Percentiles rank a stretch among this genome's conserved stretches.
Conservation (phyloP, 257 asterid species). For the Nicotiana tabacum region DNA sequence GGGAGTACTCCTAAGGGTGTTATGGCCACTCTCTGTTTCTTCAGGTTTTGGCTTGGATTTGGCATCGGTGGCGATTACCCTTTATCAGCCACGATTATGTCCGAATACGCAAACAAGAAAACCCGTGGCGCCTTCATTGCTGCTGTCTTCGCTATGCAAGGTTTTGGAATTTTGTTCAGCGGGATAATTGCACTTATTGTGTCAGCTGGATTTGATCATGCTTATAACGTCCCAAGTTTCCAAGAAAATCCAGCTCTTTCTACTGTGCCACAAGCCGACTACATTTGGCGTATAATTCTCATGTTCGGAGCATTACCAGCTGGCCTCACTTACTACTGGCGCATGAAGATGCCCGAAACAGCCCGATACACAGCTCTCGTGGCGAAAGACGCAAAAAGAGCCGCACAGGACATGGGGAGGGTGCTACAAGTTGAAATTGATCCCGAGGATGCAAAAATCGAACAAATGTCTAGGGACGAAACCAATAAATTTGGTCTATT, state of each 20-base stretch:
- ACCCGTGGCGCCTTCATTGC: constrained; percentile 21
- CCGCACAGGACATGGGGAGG: constrained; percentile 21
- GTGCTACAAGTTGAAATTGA: constrained; percentile 18
- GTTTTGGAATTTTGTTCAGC: constrained; percentile 19
- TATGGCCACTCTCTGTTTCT: constrained; percentile 23
- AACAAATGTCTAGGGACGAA: background rate
- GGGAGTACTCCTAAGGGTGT: constrained; percentile 17
- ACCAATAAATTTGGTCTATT: constrained; percentile 5
- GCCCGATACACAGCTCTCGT: constrained; percentile 23
- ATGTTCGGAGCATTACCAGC: constrained; percentile 27
- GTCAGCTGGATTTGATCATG: background rate
- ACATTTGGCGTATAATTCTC: constrained; percentile 28
- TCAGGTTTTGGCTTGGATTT: constrained; percentile 27
- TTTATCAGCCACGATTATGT: background rate
- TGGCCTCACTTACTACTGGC: constrained; percentile 21
- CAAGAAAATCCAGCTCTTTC: constrained; percentile 8
- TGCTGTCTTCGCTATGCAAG: constrained; percentile 28
- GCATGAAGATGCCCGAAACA: constrained; percentile 28
- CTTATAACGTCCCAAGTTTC: background rate
- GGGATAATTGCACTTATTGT: constrained; percentile 11
- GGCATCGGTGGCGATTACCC: constrained; percentile 9
- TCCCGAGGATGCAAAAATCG: background rate
- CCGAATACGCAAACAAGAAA: too few species aligned
- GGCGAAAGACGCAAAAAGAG: constrained; percentile 18
- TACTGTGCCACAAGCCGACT: constrained; percentile 16